A percentile compares a stretch with the other conserved stretches of the same genome.
Conservation (phyloP, 1,139 yeast species). For the Candida sp. region DNA sequence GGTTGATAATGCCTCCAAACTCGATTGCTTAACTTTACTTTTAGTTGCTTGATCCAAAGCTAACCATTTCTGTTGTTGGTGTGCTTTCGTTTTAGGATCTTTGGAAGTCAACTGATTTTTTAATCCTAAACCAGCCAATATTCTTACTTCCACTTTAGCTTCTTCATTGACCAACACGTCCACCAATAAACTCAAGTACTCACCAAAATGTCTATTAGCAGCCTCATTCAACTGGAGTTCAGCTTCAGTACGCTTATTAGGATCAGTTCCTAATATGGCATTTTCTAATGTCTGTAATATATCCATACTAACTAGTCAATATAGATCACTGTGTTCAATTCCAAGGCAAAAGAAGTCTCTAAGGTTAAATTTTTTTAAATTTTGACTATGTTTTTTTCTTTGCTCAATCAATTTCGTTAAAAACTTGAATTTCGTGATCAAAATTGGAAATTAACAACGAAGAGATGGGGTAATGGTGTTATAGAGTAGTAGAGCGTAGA, state of each 20-base stretch:
- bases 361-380: not conserved
- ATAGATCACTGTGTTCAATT: not conserved
- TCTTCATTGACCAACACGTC: constrained; percentile 67
- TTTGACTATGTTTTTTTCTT: not conserved
- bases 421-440: too few relatives aligned
- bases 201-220: constrained; percentile 70
- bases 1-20: constrained; percentile 63
- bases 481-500: too few relatives aligned
- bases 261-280: constrained; percentile 68
- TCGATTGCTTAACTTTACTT: constrained; percentile 61
- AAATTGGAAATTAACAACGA: too few relatives aligned
- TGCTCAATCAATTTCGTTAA: not conserved
- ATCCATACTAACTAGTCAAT: constrained; percentile 41
- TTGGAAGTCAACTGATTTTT: constrained; percentile 89
- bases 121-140: constrained; percentile 85
- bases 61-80: constrained; percentile 63
- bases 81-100: constrained; percentile 48
- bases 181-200: constrained; percentile 68
- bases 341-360: not conserved
- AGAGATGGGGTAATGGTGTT: too few relatives aligned
- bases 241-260: constrained; percentile 71
- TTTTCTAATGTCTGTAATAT: constrained; percentile 73
- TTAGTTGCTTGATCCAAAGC: constrained; percentile 53
- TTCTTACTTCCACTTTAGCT: constrained; percentile 77
- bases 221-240: constrained; percentile 74